Percentiles rank a stretch among this genome's conserved stretches.
Conservation (phyloP, 2,329 filamentous ascomycete species). For the Ustulina deusta region DNA sequence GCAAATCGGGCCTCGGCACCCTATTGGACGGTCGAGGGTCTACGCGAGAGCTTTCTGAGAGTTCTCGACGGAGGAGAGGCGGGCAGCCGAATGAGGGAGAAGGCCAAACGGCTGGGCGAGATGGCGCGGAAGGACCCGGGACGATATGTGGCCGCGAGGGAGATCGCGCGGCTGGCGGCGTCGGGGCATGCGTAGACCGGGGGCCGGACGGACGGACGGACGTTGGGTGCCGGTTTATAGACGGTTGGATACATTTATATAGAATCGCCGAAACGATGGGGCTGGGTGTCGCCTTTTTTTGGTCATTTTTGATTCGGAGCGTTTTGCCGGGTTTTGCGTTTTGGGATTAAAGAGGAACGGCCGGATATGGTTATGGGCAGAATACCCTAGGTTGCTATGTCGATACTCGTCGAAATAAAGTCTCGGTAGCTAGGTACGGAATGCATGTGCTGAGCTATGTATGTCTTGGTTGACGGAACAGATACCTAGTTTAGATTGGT, state of each 20-base stretch:
- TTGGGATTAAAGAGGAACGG: not conserved
- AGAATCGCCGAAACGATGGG: not conserved
- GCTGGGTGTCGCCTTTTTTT: not conserved
- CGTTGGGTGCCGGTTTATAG: not conserved
- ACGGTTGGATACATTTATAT: not conserved
- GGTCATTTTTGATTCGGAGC: too few species aligned
- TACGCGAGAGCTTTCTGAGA: conserved; percentile 31
- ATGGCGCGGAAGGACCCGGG: conserved; percentile 31
- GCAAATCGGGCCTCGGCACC: conserved; percentile 29
- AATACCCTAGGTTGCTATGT: not conserved
- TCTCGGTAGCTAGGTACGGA: not conserved
- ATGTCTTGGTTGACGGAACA: not conserved
- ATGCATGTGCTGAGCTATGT: not conserved
- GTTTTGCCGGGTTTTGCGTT: too few species aligned
- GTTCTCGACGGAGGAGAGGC: conserved; percentile 25
- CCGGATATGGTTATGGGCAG: not conserved
- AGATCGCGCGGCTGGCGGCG: conserved; percentile 35
- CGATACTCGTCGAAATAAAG: not conserved
- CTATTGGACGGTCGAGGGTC: conserved; percentile 31
- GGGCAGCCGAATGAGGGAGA: conserved; percentile 10
- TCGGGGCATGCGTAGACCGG: conserved; percentile 19
- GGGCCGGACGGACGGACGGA: too few species aligned
- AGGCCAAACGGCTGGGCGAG: conserved; percentile 29
- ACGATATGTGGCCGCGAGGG: conserved; percentile 33
- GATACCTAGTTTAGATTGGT: not conserved